A percentile compares a stretch with the other conserved stretches of the same genome.
Evolutionary conservation across 2,329 filamentous ascomycete species (phyloP).

Genomic region (Cordyceps cicadae): DNA sequence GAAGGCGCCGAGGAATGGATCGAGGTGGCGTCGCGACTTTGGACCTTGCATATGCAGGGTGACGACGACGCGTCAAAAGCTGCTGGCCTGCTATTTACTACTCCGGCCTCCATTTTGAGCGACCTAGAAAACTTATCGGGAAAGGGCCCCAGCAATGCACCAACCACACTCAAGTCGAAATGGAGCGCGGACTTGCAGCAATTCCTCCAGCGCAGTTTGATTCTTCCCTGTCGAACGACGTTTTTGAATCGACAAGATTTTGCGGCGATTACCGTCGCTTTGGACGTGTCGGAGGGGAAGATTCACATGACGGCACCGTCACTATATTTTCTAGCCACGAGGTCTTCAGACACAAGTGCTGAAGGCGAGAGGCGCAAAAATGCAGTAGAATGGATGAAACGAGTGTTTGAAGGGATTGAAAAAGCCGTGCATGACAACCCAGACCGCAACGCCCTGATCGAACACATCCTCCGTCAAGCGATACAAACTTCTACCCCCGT

Average conservation of each 20-base stretch:
- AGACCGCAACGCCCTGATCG: constrained; percentile 22
- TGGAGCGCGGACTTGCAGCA: constrained; percentile 41
- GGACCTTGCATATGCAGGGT: constrained; percentile 47
- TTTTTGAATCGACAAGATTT: constrained; percentile 37
- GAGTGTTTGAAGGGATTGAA: constrained; percentile 27
- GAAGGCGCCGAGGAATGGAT: constrained; percentile 40
- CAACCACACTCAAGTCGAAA: constrained; percentile 16
- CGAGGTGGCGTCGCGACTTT: constrained; percentile 36
- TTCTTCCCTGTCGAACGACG: constrained; percentile 41
- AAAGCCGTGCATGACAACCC: constrained; percentile 17
- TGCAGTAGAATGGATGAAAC: constrained; percentile 31
- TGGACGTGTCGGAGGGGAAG: constrained; percentile 29
- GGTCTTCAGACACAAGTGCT: constrained; percentile 17
- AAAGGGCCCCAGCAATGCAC: constrained; percentile 20
- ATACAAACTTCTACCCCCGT: constrained; percentile 26
- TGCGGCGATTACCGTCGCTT: constrained; percentile 32
- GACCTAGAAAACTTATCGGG: constrained; percentile 18
- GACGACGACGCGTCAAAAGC: constrained; percentile 40
- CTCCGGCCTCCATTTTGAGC: constrained; percentile 30
- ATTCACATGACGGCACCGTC: constrained; percentile 32
- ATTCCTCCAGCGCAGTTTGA: constrained; percentile 43
- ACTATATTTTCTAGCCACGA: constrained; percentile 36
- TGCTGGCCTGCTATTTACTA: constrained; percentile 36
- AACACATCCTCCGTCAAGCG: constrained; percentile 24
- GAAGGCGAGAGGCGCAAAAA: constrained; percentile 25